phyloP scores from a whole-genome alignment of 164 flowering plant genomes.

The Protea cynaroides region DNA sequence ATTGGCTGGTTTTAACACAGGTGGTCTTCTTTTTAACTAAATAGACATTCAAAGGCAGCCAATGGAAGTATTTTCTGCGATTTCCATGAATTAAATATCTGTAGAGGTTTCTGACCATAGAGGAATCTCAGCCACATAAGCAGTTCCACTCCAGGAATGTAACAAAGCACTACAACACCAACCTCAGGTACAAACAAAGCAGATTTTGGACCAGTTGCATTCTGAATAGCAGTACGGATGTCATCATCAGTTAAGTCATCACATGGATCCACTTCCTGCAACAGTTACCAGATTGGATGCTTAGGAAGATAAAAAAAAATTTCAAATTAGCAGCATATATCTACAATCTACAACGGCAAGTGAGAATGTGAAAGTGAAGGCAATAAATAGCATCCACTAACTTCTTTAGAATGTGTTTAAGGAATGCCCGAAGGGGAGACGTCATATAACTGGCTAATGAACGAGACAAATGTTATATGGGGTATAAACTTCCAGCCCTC shows the following conservation, averaged over 20 bases:
- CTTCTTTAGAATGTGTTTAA: not conserved
- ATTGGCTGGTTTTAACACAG: no score
- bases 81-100: no score
- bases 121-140: no score
- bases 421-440: not conserved
- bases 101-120: no score
- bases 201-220: slow-evolving; percentile 91
- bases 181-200: slow-evolving; percentile 96
- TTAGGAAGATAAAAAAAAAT: not conserved
- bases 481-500: not conserved
- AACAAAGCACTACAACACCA: slow-evolving; percentile 16
- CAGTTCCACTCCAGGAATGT: not conserved
- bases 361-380: no score
- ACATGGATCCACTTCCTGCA: slow-evolving; percentile 97
- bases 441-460: not conserved
- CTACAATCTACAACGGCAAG: not conserved
- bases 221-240: slow-evolving; percentile 89
- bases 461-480: not conserved
- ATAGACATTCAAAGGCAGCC: no score
- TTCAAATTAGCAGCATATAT: not conserved
- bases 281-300: not conserved
- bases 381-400: not conserved
- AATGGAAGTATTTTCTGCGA: no score
- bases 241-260: slow-evolving; percentile 94
- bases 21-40: no score